Conservation (phyloP, 164 flowering plant genomes). For the Litsea cubeba region DNA sequence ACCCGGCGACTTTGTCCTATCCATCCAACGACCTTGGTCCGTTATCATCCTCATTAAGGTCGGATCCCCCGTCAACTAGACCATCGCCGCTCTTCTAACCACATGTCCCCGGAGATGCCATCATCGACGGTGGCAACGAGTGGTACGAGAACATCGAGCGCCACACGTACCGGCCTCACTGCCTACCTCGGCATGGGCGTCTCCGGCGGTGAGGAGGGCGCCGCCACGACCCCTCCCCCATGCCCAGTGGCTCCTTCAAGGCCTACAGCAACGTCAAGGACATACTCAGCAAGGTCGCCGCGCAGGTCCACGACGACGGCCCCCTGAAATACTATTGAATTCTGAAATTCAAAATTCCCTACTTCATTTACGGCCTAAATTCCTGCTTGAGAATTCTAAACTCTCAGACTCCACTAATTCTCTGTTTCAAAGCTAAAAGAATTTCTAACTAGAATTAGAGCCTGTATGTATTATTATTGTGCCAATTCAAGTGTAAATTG, state of each 20-base stretch:
- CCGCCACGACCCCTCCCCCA: constrained; percentile 39
- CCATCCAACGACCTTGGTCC: constrained; percentile 34
- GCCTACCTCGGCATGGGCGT: constrained; percentile 42
- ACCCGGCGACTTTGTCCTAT: constrained; percentile 36
- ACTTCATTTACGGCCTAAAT: too few species aligned
- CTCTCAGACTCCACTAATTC: too few species aligned
- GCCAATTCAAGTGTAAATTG: too few species aligned
- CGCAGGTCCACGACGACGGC: constrained; percentile 52
- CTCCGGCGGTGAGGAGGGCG: constrained; percentile 44
- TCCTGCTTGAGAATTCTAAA: too few species aligned
- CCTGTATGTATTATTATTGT: too few species aligned
- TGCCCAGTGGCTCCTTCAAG: constrained; percentile 52
- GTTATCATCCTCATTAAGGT: constrained; percentile 47
- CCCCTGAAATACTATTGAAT: too few species aligned
- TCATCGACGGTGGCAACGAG: constrained; percentile 43
- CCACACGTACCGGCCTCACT: constrained; percentile 18
- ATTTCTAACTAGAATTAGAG: too few species aligned
- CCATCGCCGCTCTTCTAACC: constrained; percentile 29
- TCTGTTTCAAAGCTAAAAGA: too few species aligned
- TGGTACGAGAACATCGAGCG: constrained; percentile 42
- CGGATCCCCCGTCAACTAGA: constrained; percentile 44
- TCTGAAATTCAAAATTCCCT: too few species aligned
- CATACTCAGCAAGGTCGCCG: constrained; percentile 39
- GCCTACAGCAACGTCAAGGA: too few species aligned
- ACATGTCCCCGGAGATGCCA: constrained; percentile 35